Evolutionary conservation across 2,329 filamentous ascomycete species (phyloP), one percentile per base, ranked within the genome.

Genomic region (Beauveria rudraprayagi): DNA sequence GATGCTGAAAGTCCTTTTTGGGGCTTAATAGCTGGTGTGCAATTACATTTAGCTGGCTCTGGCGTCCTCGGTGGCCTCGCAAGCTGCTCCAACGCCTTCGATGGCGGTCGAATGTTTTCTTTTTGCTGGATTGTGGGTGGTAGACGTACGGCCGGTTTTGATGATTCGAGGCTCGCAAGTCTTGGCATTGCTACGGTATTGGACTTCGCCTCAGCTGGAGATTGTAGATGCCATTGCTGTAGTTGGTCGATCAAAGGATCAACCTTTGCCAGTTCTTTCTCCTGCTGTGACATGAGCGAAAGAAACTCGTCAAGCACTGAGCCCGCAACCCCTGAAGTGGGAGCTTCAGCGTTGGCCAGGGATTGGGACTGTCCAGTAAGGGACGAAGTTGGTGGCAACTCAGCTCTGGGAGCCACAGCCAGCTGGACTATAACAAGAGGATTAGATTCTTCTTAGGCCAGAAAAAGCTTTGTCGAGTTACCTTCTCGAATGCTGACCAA

Each of bases 1-100:
- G 56, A 62, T 28, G 50, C 17, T 17, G 61, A 22, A 16, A 62
- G 51, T 8, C 60, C 60, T 10, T 51, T 44, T 34, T 54, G 54
- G 3, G 48, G 46, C 14, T 48, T 48, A 1, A 48, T 6, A 14
- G 24, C n/a, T n/a, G 54, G 54, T 9, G 37, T 30, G 51, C 61
- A 62, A 19, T 34, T 59, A 34, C 61, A 62, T 5, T 5, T 30
- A 10, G 17, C 17, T 17, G 43, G 24, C 17, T 16, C 30, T 8
- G 24, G 16, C n/a, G 52, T 56, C 11, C 44, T 8, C 11, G 28
- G 40, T 47, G 41, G 26, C 6, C 3, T 26, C 37, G 19, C 26
- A 10, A 17, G 19, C 19, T 47, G 41, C 8, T 46, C 19, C n/a
- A 16, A 47, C 37, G n/a, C n/a, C 4, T 43, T 14, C 16, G n/a